These are phyloP conservation scores for Hirschioporus abietinus DNA, from an alignment of 768 basidiomycete species.

Conservation along the genomic window DNA sequence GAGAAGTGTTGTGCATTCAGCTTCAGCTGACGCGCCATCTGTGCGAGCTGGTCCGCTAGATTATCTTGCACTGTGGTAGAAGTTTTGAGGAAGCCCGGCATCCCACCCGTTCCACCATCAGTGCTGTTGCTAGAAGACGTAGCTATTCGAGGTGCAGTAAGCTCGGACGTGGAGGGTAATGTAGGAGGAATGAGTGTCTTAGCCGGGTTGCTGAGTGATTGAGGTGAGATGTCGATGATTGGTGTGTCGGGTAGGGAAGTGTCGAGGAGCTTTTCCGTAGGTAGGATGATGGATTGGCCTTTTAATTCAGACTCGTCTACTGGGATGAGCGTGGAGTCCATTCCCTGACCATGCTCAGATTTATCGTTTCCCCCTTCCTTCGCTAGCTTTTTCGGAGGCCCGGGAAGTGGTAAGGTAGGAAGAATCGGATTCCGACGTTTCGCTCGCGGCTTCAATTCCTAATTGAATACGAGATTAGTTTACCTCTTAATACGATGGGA, in stretches of 20 bases:
- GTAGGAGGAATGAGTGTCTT: constrained; percentile 29
- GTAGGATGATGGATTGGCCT: constrained; percentile 8
- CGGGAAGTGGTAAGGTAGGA: constrained; percentile 46
- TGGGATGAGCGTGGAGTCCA: neutral
- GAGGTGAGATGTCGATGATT: constrained; percentile 27
- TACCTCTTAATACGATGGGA: neutral
- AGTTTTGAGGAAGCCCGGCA: constrained; percentile 42
- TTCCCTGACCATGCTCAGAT: constrained; percentile 9
- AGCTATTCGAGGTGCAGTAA: constrained; percentile 12
- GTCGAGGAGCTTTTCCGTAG: constrained; percentile 20
- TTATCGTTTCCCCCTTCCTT: constrained; percentile 10
- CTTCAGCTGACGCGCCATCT: constrained; percentile 87
- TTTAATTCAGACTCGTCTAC: constrained; percentile 2
- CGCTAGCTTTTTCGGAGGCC: constrained; percentile 10
- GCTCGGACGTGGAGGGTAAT: constrained; percentile 22
- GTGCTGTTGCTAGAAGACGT: constrained; percentile 26
- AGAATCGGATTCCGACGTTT: constrained; percentile 44
- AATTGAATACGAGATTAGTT: constrained; percentile 3
- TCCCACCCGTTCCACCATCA: constrained; percentile 20
- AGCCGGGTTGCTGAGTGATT: constrained; percentile 20
- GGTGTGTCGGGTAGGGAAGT: constrained; percentile 17
- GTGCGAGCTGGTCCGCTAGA: constrained; percentile 64
- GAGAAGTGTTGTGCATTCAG: constrained; percentile 79
- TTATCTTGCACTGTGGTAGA: constrained; percentile 67
- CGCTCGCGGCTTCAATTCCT: constrained; percentile 39